Percentiles rank a stretch among this genome's conserved stretches.
phyloP scores from a whole-genome alignment of 1,139 yeast species.

The Blastobotrys raffinosifermentans region DNA sequence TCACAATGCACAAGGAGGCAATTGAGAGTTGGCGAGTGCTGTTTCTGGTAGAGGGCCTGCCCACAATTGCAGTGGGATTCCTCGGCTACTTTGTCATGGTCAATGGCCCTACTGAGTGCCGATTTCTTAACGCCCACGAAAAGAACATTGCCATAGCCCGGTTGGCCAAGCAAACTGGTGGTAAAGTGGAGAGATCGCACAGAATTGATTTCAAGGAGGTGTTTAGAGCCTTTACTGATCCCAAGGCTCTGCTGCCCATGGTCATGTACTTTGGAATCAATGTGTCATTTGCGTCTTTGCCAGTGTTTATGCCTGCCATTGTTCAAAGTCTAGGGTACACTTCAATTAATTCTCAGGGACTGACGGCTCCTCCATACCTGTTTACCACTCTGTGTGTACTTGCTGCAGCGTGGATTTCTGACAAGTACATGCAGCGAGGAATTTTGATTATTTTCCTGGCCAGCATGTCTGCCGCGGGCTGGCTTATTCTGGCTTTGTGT shows the following conservation, averaged over 20 bases:
- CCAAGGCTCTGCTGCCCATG: slow-evolving; percentile 20
- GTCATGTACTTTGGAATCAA: slow-evolving; percentile 28
- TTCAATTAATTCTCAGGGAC: slow-evolving; percentile 25
- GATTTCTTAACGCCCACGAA: slow-evolving; percentile 25
- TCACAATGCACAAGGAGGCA: slow-evolving; percentile 32
- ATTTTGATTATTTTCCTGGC: slow-evolving; percentile 23
- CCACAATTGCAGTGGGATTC: slow-evolving; percentile 33
- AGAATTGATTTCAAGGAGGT: slow-evolving; percentile 19
- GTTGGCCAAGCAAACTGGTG: slow-evolving; percentile 23
- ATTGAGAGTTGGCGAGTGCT: slow-evolving; percentile 34
- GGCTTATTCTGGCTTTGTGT: slow-evolving; percentile 25
- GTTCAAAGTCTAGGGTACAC: slow-evolving; percentile 27
- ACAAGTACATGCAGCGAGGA: slow-evolving; percentile 24
- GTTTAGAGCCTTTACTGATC: slow-evolving; percentile 17
- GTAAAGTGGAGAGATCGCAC: slow-evolving; percentile 14
- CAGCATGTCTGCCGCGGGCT: slow-evolving; percentile 27
- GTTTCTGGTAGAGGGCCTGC: slow-evolving; percentile 37
- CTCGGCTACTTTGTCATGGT: slow-evolving; percentile 36
- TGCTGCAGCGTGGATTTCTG: slow-evolving; percentile 20
- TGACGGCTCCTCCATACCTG: slow-evolving; percentile 28
- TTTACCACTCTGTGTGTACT: slow-evolving; percentile 21
- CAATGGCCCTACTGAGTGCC: slow-evolving; percentile 40
- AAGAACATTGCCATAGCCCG: slow-evolving; percentile 26
- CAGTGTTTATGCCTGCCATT: slow-evolving; percentile 27
- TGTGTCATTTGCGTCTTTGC: slow-evolving; percentile 27